Percentiles rank a stretch among this genome's conserved stretches.
These are phyloP conservation scores for Monosporascus sp. DNA, from an alignment of 2,329 filamentous ascomycete genomes.

Conservation along the genomic window DNA sequence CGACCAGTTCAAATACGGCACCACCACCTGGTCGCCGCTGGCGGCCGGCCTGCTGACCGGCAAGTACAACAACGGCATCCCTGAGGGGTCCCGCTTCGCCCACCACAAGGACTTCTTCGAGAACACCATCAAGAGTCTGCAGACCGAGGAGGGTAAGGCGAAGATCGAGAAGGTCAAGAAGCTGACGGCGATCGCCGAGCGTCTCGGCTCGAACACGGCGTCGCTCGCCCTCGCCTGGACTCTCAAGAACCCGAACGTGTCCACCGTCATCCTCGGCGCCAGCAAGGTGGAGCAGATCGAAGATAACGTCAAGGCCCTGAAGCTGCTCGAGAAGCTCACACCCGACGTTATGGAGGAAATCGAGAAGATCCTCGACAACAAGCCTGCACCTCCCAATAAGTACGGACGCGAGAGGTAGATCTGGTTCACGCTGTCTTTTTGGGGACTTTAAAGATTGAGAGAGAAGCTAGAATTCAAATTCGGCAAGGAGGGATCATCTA, in stretches of 20 bases:
- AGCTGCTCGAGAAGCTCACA: slow-evolving; percentile 42
- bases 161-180: slow-evolving; percentile 40
- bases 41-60: slow-evolving; percentile 54
- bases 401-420: slow-evolving; percentile 12
- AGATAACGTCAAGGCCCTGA: slow-evolving; percentile 43
- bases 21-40: slow-evolving; percentile 43
- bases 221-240: slow-evolving; percentile 50
- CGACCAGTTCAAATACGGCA: slow-evolving; percentile 52
- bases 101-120: slow-evolving; percentile 58
- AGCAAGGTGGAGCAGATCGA: slow-evolving; percentile 46
- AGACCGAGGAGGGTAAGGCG: slow-evolving; percentile 51
- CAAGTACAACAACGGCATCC: slow-evolving; percentile 61
- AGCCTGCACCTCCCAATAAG: slow-evolving; percentile 7
- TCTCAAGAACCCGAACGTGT: slow-evolving; percentile 49
- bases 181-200: slow-evolving; percentile 49
- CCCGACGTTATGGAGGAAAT: slow-evolving; percentile 47
- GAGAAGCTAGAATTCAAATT: too few relatives aligned
- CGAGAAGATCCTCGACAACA: slow-evolving; percentile 36
- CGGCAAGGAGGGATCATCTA: too few relatives aligned
- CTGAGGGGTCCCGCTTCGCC: slow-evolving; percentile 55
- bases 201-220: slow-evolving; percentile 47
- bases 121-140: slow-evolving; percentile 56
- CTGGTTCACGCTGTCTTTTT: too few relatives aligned
- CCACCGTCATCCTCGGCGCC: slow-evolving; percentile 48
- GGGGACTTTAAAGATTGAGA: too few relatives aligned